These are phyloP conservation scores for Suillus ampliporus DNA, from an alignment of 768 basidiomycete genomes.

Conservation along the genomic window DNA sequence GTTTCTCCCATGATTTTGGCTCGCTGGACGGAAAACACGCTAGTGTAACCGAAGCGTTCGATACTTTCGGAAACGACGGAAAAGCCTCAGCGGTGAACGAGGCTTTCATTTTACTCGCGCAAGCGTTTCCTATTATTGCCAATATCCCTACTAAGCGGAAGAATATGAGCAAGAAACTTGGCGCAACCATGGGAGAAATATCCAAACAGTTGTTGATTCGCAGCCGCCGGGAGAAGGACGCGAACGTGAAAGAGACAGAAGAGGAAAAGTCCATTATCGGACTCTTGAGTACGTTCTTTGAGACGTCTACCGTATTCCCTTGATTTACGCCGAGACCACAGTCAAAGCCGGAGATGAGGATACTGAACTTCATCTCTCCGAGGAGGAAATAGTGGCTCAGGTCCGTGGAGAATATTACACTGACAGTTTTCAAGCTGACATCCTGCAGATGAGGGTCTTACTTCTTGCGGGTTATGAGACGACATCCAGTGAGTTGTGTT, in stretches of 20 bases:
- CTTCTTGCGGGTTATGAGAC: constrained; percentile 30
- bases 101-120: constrained; percentile 42
- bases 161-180: constrained; percentile 37
- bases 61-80: constrained; percentile 35
- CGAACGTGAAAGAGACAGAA: constrained; percentile 22
- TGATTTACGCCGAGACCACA: constrained; percentile 13
- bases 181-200: constrained; percentile 42
- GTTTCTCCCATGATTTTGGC: constrained; percentile 63
- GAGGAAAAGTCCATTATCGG: constrained; percentile 35
- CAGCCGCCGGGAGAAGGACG: constrained; percentile 39
- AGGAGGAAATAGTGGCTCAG: constrained; percentile 33
- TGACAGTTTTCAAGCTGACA: too few species aligned
- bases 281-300: constrained; percentile 23
- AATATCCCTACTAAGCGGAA: constrained; percentile 44
- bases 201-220: constrained; percentile 46
- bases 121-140: constrained; percentile 42
- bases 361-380: constrained; percentile 28
- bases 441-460: constrained; percentile 21
- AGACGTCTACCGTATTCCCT: constrained; percentile 21
- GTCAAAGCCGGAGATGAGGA: constrained; percentile 43
- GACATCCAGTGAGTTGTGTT: constrained; percentile 20
- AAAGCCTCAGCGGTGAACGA: constrained; percentile 30
- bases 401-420: constrained; percentile 5
- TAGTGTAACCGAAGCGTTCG: constrained; percentile 47
- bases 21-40: constrained; percentile 53